A percentile compares a stretch with the other conserved stretches of the same genome.
These are phyloP conservation scores for Penicillium hesseltinei DNA, from an alignment of 2,329 filamentous ascomycete species.

Conservation along the genomic window DNA sequence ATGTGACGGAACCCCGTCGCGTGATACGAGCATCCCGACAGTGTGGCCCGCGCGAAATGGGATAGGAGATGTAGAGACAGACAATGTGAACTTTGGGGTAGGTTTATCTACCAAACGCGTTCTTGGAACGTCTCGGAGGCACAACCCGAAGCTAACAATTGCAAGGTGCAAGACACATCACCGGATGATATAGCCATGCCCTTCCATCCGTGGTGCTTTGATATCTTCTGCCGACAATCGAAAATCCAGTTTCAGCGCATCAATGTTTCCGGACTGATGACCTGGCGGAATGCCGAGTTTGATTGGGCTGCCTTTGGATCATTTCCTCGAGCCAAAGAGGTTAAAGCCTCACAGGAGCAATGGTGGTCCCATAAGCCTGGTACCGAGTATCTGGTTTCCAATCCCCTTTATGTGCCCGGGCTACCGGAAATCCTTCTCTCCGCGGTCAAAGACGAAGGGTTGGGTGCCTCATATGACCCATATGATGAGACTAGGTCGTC, in stretches of 20 bases:
- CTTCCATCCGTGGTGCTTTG: constrained; percentile 24
- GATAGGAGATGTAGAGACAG: not conserved
- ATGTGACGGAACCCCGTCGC: constrained; percentile 13
- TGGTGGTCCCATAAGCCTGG: constrained; percentile 11
- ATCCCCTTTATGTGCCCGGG: constrained; percentile 14
- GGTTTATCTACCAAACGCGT: not conserved
- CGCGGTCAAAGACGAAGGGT: not conserved
- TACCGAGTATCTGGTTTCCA: constrained; percentile 15
- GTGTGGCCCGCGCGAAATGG: constrained; percentile 8
- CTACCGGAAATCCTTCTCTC: constrained; percentile 6
- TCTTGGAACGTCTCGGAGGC: not conserved
- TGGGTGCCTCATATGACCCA: too few species aligned
- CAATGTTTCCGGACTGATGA: constrained; percentile 10
- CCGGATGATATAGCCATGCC: constrained; percentile 12
- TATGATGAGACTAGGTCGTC: not conserved
- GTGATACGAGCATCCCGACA: not conserved
- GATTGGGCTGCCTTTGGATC: not conserved
- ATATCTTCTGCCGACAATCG: constrained; percentile 19
- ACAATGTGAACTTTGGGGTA: constrained; percentile 9
- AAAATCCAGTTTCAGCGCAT: constrained; percentile 12
- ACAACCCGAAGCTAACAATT: not conserved
- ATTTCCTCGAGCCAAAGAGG: constrained; percentile 11
- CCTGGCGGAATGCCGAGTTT: constrained; percentile 17
- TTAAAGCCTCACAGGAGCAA: constrained; percentile 4
- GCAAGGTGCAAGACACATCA: not conserved